A percentile compares a stretch with the other conserved stretches of the same genome.
phyloP scores from a whole-genome alignment of 345 rosid genomes.

The Hevea brasiliensis region DNA sequence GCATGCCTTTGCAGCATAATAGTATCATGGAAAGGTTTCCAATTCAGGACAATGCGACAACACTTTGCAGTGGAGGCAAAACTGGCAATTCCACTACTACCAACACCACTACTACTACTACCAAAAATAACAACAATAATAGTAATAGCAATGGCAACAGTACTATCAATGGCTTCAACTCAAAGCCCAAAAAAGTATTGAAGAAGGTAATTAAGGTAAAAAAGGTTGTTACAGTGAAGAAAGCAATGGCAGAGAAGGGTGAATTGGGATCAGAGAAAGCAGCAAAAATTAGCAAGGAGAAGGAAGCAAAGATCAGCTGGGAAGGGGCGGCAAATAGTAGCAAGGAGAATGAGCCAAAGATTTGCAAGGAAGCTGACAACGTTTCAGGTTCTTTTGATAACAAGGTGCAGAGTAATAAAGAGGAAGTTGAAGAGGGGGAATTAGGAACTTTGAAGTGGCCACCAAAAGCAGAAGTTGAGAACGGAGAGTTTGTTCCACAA shows the following conservation, averaged over 20 bases:
- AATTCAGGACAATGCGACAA: slow-evolving; percentile 49
- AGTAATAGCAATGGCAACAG: slow-evolving; percentile 12
- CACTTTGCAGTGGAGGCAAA: slow-evolving; percentile 11
- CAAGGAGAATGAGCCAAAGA: slow-evolving; percentile 14
- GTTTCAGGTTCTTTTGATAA: slow-evolving; percentile 11
- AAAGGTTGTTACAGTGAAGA: slow-evolving; percentile 44
- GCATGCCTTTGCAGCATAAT: slow-evolving; percentile 90
- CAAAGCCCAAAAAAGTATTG: slow-evolving; percentile 40
- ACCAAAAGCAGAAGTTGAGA: slow-evolving; percentile 40
- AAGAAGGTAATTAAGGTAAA: slow-evolving; percentile 41
- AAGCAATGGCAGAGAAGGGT: slow-evolving; percentile 44
- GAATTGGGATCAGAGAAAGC: slow-evolving; percentile 29
- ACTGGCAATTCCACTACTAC: slow-evolving; percentile 2
- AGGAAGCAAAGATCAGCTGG: background rate
- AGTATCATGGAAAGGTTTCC: slow-evolving; percentile 92
- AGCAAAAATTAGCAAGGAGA: slow-evolving; percentile 10
- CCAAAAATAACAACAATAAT: background rate
- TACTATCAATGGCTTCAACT: slow-evolving; percentile 40
- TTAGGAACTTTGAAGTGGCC: slow-evolving; percentile 75
- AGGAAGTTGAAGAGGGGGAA: slow-evolving; percentile 85
- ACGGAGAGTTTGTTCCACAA: slow-evolving; percentile 43
- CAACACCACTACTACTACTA: background rate
- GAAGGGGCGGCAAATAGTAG: background rate
- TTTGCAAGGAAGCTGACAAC: slow-evolving; percentile 10
- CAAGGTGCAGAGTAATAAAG: slow-evolving; percentile 17